These are phyloP conservation scores for Akanthomyces lecanii DNA, from an alignment of 2,329 filamentous ascomycete genomes.

Conservation along the genomic window DNA sequence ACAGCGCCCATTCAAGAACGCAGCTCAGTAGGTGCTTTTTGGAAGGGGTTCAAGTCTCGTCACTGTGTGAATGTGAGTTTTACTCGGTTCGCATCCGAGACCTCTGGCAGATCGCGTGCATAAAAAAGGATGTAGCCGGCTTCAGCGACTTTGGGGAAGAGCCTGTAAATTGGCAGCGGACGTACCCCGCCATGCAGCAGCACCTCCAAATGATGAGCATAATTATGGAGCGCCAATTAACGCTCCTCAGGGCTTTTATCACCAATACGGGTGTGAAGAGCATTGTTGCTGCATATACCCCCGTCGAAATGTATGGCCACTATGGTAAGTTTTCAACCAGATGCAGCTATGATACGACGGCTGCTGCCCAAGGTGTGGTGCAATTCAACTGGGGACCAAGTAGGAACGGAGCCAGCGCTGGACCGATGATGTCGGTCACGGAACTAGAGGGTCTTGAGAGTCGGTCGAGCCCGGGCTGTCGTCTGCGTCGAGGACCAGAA, in stretches of 20 bases:
- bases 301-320: background rate
- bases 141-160: background rate
- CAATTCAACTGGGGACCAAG: conserved; percentile 7
- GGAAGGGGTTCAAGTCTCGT: background rate
- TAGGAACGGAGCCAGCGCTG: background rate
- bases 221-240: background rate
- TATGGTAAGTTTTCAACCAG: background rate
- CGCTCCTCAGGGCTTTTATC: conserved; percentile 5
- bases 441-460: conserved; percentile 10
- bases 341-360: conserved; percentile 12
- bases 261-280: conserved; percentile 2
- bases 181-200: conserved; percentile 11
- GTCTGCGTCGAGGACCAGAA: background rate
- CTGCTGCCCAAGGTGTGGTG: background rate
- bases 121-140: background rate
- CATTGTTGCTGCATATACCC: background rate
- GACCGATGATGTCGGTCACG: background rate
- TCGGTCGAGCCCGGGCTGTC: conserved; percentile 4
- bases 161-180: conserved; percentile 7
- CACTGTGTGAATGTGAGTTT: conserved; percentile 7
- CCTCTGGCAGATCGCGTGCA: background rate
- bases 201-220: conserved; percentile 7
- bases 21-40: background rate
- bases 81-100: background rate
- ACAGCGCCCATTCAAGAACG: conserved; percentile 1